Base-by-base conservation (phyloP, 2,329 filamentous ascomycete genomes). In the Hyphodiscus sp. region DNA sequence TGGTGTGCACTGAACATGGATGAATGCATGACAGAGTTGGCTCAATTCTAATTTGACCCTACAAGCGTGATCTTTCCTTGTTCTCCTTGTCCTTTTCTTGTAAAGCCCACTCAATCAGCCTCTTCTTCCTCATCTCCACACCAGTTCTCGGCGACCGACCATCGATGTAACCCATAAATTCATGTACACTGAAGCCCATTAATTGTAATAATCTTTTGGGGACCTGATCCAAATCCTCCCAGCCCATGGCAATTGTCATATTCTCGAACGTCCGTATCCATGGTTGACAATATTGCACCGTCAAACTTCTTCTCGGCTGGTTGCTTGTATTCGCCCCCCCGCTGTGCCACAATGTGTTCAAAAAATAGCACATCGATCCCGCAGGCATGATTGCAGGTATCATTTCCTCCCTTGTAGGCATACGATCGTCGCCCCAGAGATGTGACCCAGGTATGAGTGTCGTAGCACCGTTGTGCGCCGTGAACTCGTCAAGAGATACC, bases 221-320 rank as follows among this genome's bases (percentile, higher is more conserved):
- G 4, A 66, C 54, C 16, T 53, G 42, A 57, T 67, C 63, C 42
- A 65, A 26, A 45, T 67, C 57, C 42, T 67, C 60, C 63, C 63
- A 66, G 13, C 69, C 67, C 50, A 70, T 65, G 13, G 68, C 66
- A 6, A 72, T 57, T 7, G 67, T 66, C 59, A 69, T 66, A 48
- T 72, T 72, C 57, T 71, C 70, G 47, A 61, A 63, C n/a, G 67
- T 64, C n/a, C 70, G 58, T 20, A 70, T 65, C 66, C 66, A 76
- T 5, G 62, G 65, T 52, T 67, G 64, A 43, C 65, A 67, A 47
- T 67, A 67, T 47, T 67, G 65, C 1, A 65, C 51, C 3, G 64
- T 67, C 45, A 67, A 51, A 30, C 61, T 63, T 43, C 64, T 49
- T 16, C 65, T 53, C 2, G 51, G 52, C 11, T 52, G 53, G 29